Percentiles rank a stretch among this genome's conserved stretches.
Evolutionary conservation across 495 filamentous ascomycete species (phyloP).

Genomic region (Venustampulla echinocandica): DNA sequence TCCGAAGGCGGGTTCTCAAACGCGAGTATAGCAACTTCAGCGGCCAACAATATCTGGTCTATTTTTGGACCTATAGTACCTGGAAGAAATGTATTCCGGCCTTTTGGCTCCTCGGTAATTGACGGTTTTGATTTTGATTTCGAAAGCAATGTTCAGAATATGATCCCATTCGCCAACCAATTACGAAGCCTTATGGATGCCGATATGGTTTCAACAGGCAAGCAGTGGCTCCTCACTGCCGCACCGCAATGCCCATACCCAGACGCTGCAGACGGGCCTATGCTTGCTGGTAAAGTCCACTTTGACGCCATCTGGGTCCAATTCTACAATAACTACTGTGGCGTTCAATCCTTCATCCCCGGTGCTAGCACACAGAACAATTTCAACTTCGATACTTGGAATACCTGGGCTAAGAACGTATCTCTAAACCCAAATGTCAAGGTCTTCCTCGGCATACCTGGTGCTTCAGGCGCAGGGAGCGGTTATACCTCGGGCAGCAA

Average conservation of each 20-base stretch:
- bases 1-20: conserved; percentile 24
- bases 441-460: conserved; percentile 59
- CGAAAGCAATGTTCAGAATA: conserved; percentile 33
- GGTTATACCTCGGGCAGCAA: conserved; percentile 45
- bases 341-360: conserved; percentile 42
- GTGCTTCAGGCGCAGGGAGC: conserved; percentile 47
- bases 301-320: conserved; percentile 64
- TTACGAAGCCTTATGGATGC: conserved; percentile 43
- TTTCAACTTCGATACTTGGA: conserved; percentile 66
- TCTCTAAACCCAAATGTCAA: conserved; percentile 56
- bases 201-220: conserved; percentile 29
- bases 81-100: conserved; percentile 28
- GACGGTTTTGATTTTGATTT: conserved; percentile 57
- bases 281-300: conserved; percentile 41
- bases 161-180: conserved; percentile 37
- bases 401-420: conserved; percentile 55
- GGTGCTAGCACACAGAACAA: conserved; percentile 40
- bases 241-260: conserved; percentile 50
- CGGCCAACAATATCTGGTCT: conserved; percentile 55
- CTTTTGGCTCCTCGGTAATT: conserved; percentile 42
- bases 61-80: conserved; percentile 47
- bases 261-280: conserved; percentile 42
- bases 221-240: conserved; percentile 44
- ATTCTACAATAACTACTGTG: conserved; percentile 53
- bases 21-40: conserved; percentile 39